phyloP scores from a whole-genome alignment of 148 eudicot species.

The Amaranthus hypochondriacus region DNA sequence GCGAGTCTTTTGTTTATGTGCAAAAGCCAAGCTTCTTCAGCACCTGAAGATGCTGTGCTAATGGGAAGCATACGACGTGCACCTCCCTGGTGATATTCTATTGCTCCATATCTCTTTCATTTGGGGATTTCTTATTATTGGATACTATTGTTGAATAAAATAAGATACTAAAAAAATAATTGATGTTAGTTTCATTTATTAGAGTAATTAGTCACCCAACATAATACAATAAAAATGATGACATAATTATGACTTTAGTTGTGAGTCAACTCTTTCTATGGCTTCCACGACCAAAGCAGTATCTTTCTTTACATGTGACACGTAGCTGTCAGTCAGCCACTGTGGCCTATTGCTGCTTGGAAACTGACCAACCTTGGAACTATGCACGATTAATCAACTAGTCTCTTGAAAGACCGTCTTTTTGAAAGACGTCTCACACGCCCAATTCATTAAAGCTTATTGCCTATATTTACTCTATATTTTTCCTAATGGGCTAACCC shows the following conservation, averaged over 20 bases:
- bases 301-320: conserved; percentile 19
- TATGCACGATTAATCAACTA: background rate
- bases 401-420: too few relatives aligned
- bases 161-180: background rate
- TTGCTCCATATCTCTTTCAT: background rate
- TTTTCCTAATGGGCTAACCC: too few relatives aligned
- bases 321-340: conserved; percentile 12
- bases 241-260: background rate
- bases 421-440: too few relatives aligned
- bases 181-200: background rate
- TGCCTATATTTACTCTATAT: too few relatives aligned
- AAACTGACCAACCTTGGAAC: background rate
- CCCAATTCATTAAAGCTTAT: too few relatives aligned
- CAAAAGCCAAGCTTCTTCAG: background rate
- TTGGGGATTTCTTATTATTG: background rate
- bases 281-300: conserved; percentile 24
- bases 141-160: background rate
- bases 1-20: background rate
- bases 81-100: conserved; percentile 12
- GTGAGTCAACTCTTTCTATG: conserved; percentile 19
- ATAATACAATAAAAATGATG: background rate
- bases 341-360: background rate
- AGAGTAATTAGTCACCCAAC: background rate
- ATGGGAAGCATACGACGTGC: conserved; percentile 23
- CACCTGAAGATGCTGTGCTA: conserved; percentile 19